Evolutionary conservation across 129 eudicot genomes (phyloP), one percentile per base, ranked within the genome.

Genomic region (Logfia minima): DNA sequence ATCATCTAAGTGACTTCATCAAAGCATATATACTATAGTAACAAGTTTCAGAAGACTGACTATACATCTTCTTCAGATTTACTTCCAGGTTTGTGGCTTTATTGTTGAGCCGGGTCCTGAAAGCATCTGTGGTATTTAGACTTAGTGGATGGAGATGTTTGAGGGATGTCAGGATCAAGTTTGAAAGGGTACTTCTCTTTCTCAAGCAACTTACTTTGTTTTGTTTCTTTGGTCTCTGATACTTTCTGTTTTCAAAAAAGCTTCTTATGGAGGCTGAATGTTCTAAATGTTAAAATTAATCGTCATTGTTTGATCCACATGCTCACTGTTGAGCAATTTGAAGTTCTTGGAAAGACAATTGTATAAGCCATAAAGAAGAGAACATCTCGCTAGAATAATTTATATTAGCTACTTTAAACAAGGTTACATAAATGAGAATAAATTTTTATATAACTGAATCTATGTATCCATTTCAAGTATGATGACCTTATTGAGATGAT

Each of bases 71-170:
- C 80, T 80, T 72, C 87, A 93, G 98, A 84, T 93, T 93, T 81
- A 87, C 88, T 66, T 89, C 96, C 74, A 81, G 86, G 83, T 70
- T 93, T 76, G 11, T 85, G 83, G 89, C 92, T 78, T 80, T 82
- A 86, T 68, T 87, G 80, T 84, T 93, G 78, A 88, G 98, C 84
- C 92, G 90, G 71, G 83, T 85, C 59, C 75, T 93, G 86, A 92
- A 92, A 72, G 98, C 95, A 75, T 93, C 96, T 13, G 93, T 93
- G 37, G 88, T 80, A 74, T 90, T 93, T 68, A 90, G 92, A 35
- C 83, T 93, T 76, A 74, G 95, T 71, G 98, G 98, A 75, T 93
- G 94, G 96, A 90, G 92, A 90, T 76, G 89, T 77, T 81, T 90
- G 75, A 88, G 91, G 86, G 96, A 93, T 85, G 82, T 93, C 39